Evolutionary conservation across 1,284 basidiomycete genomes (phyloP).

Genomic region (Pyrrhoderma lamaoense): DNA sequence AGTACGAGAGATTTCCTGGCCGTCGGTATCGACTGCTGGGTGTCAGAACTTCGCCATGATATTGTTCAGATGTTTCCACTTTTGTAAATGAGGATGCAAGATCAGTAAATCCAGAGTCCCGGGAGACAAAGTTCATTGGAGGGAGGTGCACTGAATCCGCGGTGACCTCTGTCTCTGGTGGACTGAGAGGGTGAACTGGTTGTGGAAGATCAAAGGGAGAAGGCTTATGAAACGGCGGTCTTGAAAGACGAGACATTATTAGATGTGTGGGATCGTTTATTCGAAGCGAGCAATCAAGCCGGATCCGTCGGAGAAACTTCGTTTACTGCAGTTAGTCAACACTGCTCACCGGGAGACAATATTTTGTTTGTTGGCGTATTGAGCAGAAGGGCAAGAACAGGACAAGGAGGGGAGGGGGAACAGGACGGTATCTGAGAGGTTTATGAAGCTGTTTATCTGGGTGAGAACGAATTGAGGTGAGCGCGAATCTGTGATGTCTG

Average conservation of each 20-base stretch:
- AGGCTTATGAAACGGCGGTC: slow-evolving; percentile 41
- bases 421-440: not conserved
- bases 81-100: slow-evolving; percentile 12
- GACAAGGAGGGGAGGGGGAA: not conserved
- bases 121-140: slow-evolving; percentile 22
- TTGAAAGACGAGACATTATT: slow-evolving; percentile 42
- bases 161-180: slow-evolving; percentile 44
- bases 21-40: slow-evolving; percentile 35
- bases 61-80: slow-evolving; percentile 7
- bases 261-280: not conserved
- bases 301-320: not conserved
- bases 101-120: slow-evolving; percentile 23
- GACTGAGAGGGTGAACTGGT: slow-evolving; percentile 37
- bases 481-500: slow-evolving; percentile 13
- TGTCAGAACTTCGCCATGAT: slow-evolving; percentile 20
- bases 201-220: slow-evolving; percentile 43
- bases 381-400: not conserved
- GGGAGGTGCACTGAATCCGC: slow-evolving; percentile 26
- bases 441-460: not conserved
- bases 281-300: slow-evolving; percentile 1
- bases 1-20: slow-evolving; percentile 49
- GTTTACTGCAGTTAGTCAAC: not conserved
- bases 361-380: not conserved
- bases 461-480: slow-evolving; percentile 11
- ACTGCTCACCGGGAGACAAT: slow-evolving; percentile 13